A percentile compares a stretch with the other conserved stretches of the same genome.
phyloP scores from a whole-genome alignment of 2,329 filamentous ascomycete species.

The Aschersonia sp. region DNA sequence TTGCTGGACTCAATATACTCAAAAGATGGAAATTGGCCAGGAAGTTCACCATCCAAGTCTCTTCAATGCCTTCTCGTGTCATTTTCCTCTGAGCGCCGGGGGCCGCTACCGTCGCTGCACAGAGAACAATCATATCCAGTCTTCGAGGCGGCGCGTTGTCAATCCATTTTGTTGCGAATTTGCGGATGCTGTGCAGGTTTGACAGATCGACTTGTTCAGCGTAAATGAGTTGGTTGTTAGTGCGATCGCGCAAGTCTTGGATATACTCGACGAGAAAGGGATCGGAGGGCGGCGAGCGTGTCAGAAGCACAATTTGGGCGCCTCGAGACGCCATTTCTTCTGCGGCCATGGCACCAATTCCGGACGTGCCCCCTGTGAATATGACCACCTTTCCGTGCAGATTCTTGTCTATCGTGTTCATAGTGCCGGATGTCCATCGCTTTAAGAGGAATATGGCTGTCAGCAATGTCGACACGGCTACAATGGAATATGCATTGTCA shows the following conservation, averaged over 20 bases:
- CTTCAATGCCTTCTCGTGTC: constrained; percentile 70
- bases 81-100: constrained; percentile 42
- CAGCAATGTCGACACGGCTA: constrained; percentile 22
- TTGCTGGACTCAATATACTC: constrained; percentile 76
- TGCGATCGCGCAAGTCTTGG: constrained; percentile 64
- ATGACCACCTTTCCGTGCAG: constrained; percentile 93
- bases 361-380: constrained; percentile 88
- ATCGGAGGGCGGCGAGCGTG: constrained; percentile 66
- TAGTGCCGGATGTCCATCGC: constrained; percentile 60
- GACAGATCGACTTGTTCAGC: constrained; percentile 87
- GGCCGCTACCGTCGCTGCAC: constrained; percentile 64
- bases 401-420: constrained; percentile 60
- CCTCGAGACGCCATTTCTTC: constrained; percentile 64
- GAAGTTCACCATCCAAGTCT: constrained; percentile 90
- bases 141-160: constrained; percentile 83
- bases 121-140: constrained; percentile 82
- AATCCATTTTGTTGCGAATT: constrained; percentile 95
- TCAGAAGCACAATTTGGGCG: constrained; percentile 82
- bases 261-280: constrained; percentile 87
- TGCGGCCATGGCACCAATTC: constrained; percentile 69
- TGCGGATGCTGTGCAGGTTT: constrained; percentile 77
- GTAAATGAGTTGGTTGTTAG: constrained; percentile 78
- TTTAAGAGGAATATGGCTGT: constrained; percentile 40
- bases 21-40: constrained; percentile 91
- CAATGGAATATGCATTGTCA: constrained; percentile 25